Evolutionary conservation across 2,329 filamentous ascomycete species (phyloP), one percentile per base, ranked within the genome.

Genomic region (Sporothrix luriei): DNA sequence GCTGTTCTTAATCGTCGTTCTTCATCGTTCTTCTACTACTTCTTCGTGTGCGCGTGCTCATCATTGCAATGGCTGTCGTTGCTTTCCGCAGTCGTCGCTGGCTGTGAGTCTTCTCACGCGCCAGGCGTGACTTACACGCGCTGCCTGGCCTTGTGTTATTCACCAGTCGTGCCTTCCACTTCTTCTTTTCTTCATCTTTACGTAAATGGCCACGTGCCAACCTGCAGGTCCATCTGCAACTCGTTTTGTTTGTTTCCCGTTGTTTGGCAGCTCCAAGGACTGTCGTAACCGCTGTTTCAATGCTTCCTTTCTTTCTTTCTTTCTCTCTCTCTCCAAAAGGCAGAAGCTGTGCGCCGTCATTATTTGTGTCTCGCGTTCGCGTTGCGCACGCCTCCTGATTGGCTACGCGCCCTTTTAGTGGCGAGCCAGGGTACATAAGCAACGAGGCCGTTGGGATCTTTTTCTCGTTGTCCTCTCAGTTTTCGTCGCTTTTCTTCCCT

Each of bases 341-440:
- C 38, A 38, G 16, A 38, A 62, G 38, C 57, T 46, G 55, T 67
- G 61, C 68, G 68, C 43, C 43, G 26, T 16, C 40, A 24, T n/a
- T 61, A 33, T 61, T 59, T 62, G 16, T 43, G 26, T 66, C 16
- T 51, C 52, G 59, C 51, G 68, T 70, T 51, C 52, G 59, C 51
- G 68, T 70, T 68, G 69, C 66, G 66, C 69, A 46, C 67, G 64
- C 21, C 52, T 1, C 49, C 2, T 74, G 67, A 73, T 73, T 74
- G 73, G 71, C 55, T 72, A 40, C 14, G 9, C 10, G 14, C 16
- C 6, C 29, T 49, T 43, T n/a, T 43, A 48, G 68, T 65, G 54
- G 59, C 46, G 61, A 69, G 55, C 61, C 54, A 69, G 65, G 72
- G 69, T 73, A 73, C 69, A 69, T 73, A 70, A 70, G 69, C 59